A percentile compares a stretch with the other conserved stretches of the same genome.
Evolutionary conservation across 2,329 filamentous ascomycete genomes (phyloP).

Genomic region (Diaporthe capsici): DNA sequence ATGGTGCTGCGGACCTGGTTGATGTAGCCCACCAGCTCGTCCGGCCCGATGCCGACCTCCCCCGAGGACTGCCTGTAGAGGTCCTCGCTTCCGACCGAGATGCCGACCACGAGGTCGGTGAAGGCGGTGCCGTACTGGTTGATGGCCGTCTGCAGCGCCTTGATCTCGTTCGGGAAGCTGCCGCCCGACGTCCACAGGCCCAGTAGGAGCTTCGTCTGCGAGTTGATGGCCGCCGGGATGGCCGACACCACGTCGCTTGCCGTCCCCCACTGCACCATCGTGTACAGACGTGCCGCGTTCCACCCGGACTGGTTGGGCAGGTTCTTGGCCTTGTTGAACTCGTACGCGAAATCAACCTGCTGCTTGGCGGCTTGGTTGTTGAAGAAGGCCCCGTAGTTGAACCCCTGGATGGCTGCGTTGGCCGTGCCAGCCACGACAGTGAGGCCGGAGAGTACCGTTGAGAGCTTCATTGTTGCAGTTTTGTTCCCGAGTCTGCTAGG

Average conservation of each 20-base stretch:
- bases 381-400: conserved; percentile 80
- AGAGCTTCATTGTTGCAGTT: conserved; percentile 18
- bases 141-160: conserved; percentile 79
- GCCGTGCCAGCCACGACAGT: conserved; percentile 23
- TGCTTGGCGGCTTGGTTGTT: conserved; percentile 71
- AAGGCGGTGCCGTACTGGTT: conserved; percentile 76
- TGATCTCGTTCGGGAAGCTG: conserved; percentile 79
- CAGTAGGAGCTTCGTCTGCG: conserved; percentile 83
- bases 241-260: conserved; percentile 66
- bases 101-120: conserved; percentile 79
- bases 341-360: conserved; percentile 76
- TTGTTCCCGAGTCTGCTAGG: neutral
- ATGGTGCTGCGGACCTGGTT: conserved; percentile 75
- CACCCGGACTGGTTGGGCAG: conserved; percentile 76
- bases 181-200: conserved; percentile 82
- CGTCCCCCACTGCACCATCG: conserved; percentile 79
- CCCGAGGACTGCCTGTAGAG: conserved; percentile 78
- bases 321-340: conserved; percentile 75
- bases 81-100: conserved; percentile 90
- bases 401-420: conserved; percentile 67
- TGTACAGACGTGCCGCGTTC: conserved; percentile 79
- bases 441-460: conserved; percentile 17
- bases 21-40: conserved; percentile 76
- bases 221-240: conserved; percentile 86
- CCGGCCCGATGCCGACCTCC: conserved; percentile 62